Conservation (phyloP, 345 rosid genomes). For the Tarenaya hassleriana region DNA sequence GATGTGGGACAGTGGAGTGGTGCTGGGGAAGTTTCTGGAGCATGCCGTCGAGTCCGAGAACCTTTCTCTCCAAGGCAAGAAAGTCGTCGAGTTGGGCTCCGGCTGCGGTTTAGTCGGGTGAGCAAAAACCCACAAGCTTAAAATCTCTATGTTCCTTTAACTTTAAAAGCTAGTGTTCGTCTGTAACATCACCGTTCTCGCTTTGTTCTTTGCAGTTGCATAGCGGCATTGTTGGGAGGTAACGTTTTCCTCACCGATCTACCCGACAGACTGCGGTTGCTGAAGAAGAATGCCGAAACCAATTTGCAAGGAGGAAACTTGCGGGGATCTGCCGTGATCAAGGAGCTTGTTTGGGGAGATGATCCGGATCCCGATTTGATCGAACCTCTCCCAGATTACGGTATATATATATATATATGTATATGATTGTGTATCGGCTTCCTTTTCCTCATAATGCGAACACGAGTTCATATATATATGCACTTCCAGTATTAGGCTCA, state of each 20-base stretch:
- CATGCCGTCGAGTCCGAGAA: conserved; percentile 69
- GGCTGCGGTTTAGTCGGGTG: conserved; percentile 98
- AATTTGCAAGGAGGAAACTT: conserved; percentile 41
- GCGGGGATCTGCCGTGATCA: conserved; percentile 59
- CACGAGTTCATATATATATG: conserved; percentile 2
- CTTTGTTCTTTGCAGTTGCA: conserved; percentile 47
- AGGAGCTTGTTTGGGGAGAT: conserved; percentile 82
- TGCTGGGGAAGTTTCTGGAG: conserved; percentile 81
- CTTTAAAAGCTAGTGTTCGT: not conserved
- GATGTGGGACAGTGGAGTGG: conserved; percentile 94
- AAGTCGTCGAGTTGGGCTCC: conserved; percentile 76
- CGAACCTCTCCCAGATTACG: conserved; percentile 68
- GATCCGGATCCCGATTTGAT: conserved; percentile 49
- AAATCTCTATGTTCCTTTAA: conserved; percentile 11
- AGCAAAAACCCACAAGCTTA: conserved; percentile 5
- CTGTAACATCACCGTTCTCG: conserved; percentile 2
- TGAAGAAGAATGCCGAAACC: conserved; percentile 63
- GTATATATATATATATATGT: conserved; percentile 40
- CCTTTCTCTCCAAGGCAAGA: conserved; percentile 70
- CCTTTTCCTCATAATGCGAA: not conserved
- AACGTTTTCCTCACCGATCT: conserved; percentile 76
- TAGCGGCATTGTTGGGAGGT: conserved; percentile 83
- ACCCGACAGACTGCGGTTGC: conserved; percentile 71
- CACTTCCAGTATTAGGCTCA: conserved; percentile 62
- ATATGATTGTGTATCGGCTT: not conserved